A percentile compares a stretch with the other conserved stretches of the same genome.
Conservation (phyloP, 2,329 filamentous ascomycete genomes). For the Clonostachys chloroleuca region DNA sequence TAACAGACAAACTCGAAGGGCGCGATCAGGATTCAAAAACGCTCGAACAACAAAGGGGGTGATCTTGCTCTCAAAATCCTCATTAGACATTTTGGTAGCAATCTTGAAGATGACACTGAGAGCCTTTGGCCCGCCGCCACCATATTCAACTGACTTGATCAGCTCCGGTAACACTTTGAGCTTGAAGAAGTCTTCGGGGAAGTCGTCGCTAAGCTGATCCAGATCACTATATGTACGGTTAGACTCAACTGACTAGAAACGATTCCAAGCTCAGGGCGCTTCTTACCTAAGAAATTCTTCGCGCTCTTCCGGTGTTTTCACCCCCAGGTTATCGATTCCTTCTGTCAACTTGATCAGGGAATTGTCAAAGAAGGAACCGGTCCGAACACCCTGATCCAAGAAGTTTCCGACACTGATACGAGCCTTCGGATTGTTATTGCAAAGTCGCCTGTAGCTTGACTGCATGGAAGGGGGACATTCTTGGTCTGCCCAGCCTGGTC, state of each 20-base stretch:
- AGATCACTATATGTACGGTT: constrained; percentile 55
- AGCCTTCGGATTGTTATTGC: constrained; percentile 85
- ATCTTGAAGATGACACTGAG: constrained; percentile 89
- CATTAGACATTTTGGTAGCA: constrained; percentile 75
- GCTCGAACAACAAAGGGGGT: constrained; percentile 83
- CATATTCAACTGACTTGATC: constrained; percentile 98
- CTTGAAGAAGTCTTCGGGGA: constrained; percentile 97
- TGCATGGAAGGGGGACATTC: constrained; percentile 86
- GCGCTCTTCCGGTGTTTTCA: constrained; percentile 80
- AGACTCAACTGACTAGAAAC: constrained; percentile 17
- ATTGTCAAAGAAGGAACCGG: constrained; percentile 87
- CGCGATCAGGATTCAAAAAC: constrained; percentile 88
- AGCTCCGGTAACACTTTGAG: constrained; percentile 94
- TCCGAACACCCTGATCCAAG: constrained; percentile 79
- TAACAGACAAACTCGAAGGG: constrained; percentile 83
- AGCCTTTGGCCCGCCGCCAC: constrained; percentile 89
- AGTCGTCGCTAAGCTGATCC: constrained; percentile 84
- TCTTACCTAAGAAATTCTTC: constrained; percentile 73
- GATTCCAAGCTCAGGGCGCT: too few relatives aligned
- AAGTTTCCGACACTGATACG: constrained; percentile 82
- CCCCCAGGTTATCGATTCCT: constrained; percentile 84
- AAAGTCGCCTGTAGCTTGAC: constrained; percentile 81
- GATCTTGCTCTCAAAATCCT: constrained; percentile 83
- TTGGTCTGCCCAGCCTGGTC: constrained; percentile 86
- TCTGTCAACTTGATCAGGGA: constrained; percentile 89